A percentile compares a stretch with the other conserved stretches of the same genome.
Evolutionary conservation across 2,329 filamentous ascomycete genomes (phyloP).

Genomic region (Emergomyces pasteurianus): DNA sequence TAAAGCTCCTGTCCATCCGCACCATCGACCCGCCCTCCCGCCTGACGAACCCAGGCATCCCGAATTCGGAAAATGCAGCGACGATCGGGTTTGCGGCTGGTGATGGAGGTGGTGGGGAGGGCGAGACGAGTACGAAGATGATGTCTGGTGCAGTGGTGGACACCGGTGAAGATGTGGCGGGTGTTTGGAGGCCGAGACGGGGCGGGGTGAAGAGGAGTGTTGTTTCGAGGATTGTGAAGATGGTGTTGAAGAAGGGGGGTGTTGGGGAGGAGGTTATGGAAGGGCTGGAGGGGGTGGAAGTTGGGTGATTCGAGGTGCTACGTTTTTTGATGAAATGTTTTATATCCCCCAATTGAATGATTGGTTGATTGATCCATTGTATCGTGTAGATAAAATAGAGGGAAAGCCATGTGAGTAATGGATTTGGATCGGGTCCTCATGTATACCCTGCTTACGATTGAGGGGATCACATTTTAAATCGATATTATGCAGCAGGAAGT

Average conservation of each 20-base stretch:
- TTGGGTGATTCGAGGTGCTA: slow-evolving; percentile 36
- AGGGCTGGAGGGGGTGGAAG: slow-evolving; percentile 58
- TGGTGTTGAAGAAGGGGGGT: slow-evolving; percentile 63
- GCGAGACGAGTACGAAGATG: slow-evolving; percentile 29
- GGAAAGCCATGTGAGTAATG: background rate
- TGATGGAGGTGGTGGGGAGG: slow-evolving; percentile 20
- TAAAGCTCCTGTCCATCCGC: slow-evolving; percentile 56
- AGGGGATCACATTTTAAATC: background rate
- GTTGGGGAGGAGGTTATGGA: slow-evolving; percentile 78
- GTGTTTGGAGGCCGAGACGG: slow-evolving; percentile 75
- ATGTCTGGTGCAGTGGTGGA: slow-evolving; percentile 35
- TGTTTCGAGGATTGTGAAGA: slow-evolving; percentile 61
- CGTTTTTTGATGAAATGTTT: no score
- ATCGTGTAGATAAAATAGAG: background rate
- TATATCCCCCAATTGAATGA: background rate
- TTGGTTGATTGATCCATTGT: background rate
- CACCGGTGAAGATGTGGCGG: slow-evolving; percentile 46
- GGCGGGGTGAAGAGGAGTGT: slow-evolving; percentile 70
- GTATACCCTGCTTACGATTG: background rate
- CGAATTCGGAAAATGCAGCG: slow-evolving; percentile 50
- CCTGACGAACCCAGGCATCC: slow-evolving; percentile 58
- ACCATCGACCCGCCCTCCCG: slow-evolving; percentile 65
- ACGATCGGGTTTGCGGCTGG: slow-evolving; percentile 31
- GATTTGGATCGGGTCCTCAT: background rate
- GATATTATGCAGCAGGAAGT: no score